Evolutionary conservation across 75 land plant species (phyloP).

Genomic region (Selaginella tamariscina): DNA sequence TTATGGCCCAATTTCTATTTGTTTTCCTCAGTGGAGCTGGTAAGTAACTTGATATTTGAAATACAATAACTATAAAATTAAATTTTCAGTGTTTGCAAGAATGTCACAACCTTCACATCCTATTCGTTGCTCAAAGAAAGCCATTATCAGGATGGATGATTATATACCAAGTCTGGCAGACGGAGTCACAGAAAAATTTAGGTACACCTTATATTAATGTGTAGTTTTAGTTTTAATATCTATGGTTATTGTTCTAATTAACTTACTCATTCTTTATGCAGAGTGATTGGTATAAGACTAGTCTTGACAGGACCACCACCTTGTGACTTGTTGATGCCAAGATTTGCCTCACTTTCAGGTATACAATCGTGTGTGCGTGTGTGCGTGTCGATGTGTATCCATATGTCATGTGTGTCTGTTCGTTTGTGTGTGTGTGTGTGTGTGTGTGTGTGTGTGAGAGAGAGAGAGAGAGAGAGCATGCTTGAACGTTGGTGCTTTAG

Average conservation of each 20-base stretch:
- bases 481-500: too few species aligned
- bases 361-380: too few species aligned
- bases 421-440: too few species aligned
- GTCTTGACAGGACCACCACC: conserved; percentile 12
- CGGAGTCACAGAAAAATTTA: conserved; percentile 23
- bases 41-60: conserved; percentile 1
- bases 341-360: not conserved
- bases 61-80: not conserved
- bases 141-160: conserved; percentile 35
- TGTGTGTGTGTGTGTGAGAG: too few species aligned
- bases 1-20: conserved; percentile 42
- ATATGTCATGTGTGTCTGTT: too few species aligned
- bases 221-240: not conserved
- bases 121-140: conserved; percentile 41
- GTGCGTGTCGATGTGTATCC: too few species aligned
- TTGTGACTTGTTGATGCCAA: conserved; percentile 14
- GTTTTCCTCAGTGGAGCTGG: conserved; percentile 49
- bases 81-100: conserved; percentile 45
- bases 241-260: too few species aligned
- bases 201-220: too few species aligned
- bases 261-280: not conserved
- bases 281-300: conserved; percentile 1
- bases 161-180: conserved; percentile 26
- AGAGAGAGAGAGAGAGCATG: too few species aligned
- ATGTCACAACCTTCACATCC: conserved; percentile 52